Percentiles rank a stretch among this genome's conserved stretches.
These are phyloP conservation scores for Colletotrichum musicola DNA, from an alignment of 2,329 filamentous ascomycete genomes.

Conservation along the genomic window DNA sequence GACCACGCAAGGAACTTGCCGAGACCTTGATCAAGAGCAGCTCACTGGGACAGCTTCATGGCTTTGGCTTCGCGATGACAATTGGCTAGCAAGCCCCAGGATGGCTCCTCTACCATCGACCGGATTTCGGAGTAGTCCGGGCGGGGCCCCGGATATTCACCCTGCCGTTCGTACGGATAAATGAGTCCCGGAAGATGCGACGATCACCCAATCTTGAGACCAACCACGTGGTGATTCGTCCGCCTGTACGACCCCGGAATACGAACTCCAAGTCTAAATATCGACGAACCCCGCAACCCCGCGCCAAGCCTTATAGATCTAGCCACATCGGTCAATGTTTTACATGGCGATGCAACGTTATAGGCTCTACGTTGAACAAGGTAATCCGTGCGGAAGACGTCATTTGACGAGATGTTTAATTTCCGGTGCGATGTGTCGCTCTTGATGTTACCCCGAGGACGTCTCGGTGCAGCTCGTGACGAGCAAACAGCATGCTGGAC, in stretches of 20 bases:
- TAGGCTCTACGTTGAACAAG: background rate
- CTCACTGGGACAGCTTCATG: too few species aligned
- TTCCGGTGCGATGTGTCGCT: background rate
- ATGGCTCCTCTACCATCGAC: background rate
- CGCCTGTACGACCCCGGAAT: background rate
- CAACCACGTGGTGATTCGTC: background rate
- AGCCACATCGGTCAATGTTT: background rate
- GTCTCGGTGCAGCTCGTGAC: background rate
- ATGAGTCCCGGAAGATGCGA: background rate
- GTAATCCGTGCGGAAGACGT: background rate
- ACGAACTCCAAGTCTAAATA: background rate
- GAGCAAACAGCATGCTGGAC: background rate
- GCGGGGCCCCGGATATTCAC: background rate
- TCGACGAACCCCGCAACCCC: conserved; percentile 1
- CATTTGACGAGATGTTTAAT: background rate
- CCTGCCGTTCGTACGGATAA: background rate
- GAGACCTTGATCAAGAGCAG: background rate
- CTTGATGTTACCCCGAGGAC: background rate
- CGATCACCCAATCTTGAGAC: background rate
- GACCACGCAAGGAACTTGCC: background rate
- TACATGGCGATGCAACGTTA: too few species aligned
- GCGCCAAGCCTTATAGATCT: background rate
- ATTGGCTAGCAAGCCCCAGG: too few species aligned
- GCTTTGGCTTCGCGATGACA: too few species aligned
- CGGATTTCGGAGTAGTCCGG: background rate